Percentiles rank a stretch among this genome's conserved stretches.
Evolutionary conservation across 1,284 basidiomycete species (phyloP).

Genomic region (Coniferiporia sulphurascens): DNA sequence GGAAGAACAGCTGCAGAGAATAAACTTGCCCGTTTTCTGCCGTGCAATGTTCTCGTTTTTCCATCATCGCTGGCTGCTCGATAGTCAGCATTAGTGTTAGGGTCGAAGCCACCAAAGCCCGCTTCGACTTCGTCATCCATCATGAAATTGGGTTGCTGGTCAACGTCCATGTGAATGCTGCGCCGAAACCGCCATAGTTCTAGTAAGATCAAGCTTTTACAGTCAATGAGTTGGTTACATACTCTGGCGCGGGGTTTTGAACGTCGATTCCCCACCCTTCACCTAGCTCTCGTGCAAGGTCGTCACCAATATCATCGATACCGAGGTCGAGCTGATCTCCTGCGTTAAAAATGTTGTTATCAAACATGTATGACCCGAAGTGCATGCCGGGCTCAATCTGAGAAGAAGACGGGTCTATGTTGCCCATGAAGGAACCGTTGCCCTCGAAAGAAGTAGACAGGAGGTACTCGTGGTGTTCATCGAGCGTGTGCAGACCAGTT

Average conservation of each 20-base stretch:
- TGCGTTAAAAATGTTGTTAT: slow-evolving; percentile 47
- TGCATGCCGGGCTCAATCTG: slow-evolving; percentile 45
- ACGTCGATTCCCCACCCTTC: slow-evolving; percentile 51
- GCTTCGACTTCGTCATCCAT: slow-evolving; percentile 3
- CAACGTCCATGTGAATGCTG: background rate
- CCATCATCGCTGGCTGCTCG: background rate
- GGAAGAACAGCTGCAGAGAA: background rate
- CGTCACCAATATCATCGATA: slow-evolving; percentile 59
- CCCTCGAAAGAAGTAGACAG: slow-evolving; percentile 60
- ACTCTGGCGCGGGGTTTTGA: slow-evolving; percentile 3
- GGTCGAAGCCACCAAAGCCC: background rate
- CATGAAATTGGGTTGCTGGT: slow-evolving; percentile 2
- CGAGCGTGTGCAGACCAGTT: slow-evolving; percentile 54
- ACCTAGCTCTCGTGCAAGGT: slow-evolving; percentile 67
- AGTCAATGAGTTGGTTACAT: slow-evolving; percentile 4
- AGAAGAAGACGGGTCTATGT: slow-evolving; percentile 48
- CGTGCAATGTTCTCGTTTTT: background rate
- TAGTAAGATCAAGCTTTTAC: too few relatives aligned
- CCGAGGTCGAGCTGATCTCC: slow-evolving; percentile 37
- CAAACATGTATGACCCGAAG: slow-evolving; percentile 28
- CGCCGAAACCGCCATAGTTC: background rate
- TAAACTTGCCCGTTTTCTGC: slow-evolving; percentile 6
- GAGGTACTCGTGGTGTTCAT: slow-evolving; percentile 64
- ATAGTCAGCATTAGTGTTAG: background rate
- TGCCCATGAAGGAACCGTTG: slow-evolving; percentile 33